Evolutionary conservation across 805 yeast genomes (phyloP).

Genomic region (Tanozyma kutaoensis): DNA sequence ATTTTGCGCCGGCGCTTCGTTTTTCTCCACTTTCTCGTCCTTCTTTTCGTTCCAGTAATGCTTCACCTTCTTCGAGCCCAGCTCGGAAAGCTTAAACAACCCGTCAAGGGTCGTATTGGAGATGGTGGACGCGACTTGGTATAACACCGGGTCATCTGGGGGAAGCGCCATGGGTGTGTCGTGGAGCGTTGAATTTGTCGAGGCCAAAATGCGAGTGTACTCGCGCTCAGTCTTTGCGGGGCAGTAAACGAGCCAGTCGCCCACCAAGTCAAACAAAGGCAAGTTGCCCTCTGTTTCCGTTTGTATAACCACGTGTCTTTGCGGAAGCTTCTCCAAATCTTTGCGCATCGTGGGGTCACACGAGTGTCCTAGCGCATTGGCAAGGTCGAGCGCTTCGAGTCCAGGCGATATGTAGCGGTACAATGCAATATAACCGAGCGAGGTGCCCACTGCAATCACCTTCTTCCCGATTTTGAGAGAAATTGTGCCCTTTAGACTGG

Average conservation of each 20-base stretch:
- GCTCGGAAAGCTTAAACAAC: slow-evolving; percentile 32
- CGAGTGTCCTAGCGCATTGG: too few relatives aligned
- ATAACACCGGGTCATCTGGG: slow-evolving; percentile 31
- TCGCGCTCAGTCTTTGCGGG: slow-evolving; percentile 23
- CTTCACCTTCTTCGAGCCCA: slow-evolving; percentile 30
- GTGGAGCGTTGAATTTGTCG: slow-evolving; percentile 1
- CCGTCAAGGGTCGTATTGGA: slow-evolving; percentile 43
- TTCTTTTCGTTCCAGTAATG: slow-evolving; percentile 16
- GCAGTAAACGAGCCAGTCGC: slow-evolving; percentile 34
- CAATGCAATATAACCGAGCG: too few relatives aligned
- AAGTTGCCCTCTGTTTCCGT: slow-evolving; percentile 18
- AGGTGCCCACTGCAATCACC: too few relatives aligned
- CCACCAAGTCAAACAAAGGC: slow-evolving; percentile 36
- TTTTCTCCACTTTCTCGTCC: slow-evolving; percentile 5
- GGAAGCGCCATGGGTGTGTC: slow-evolving; percentile 32
- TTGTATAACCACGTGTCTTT: too few relatives aligned
- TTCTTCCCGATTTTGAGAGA: too few relatives aligned
- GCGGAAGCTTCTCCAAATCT: too few relatives aligned
- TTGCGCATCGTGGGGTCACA: too few relatives aligned
- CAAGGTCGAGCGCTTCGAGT: too few relatives aligned
- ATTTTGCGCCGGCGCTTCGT: slow-evolving; percentile 15
- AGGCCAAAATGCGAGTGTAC: slow-evolving; percentile 1
- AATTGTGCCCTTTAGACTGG: too few relatives aligned
- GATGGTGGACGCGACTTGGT: slow-evolving; percentile 32
- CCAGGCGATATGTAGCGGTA: too few relatives aligned